Conservation (phyloP, 805 yeast species). For the Wickerhamiella galacta region DNA sequence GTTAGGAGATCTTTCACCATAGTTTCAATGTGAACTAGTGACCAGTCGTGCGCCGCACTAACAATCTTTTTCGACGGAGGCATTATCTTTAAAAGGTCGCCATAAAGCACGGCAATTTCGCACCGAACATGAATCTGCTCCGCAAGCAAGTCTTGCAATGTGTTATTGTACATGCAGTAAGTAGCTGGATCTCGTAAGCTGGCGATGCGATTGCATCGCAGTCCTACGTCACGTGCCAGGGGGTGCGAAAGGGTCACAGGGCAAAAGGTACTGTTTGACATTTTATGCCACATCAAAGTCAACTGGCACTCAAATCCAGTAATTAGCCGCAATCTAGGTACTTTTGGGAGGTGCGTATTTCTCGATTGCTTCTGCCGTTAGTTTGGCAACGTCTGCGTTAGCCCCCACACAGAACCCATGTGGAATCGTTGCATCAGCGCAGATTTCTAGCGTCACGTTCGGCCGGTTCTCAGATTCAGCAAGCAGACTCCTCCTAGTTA, state of each 20-base stretch:
- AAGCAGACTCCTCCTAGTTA: conserved; percentile 31
- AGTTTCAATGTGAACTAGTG: conserved; percentile 18
- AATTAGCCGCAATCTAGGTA: no score
- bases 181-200: no score
- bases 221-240: no score
- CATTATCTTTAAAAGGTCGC: conserved; percentile 16
- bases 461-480: conserved; percentile 5
- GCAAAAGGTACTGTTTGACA: no score
- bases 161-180: conserved; percentile 5
- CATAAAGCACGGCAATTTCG: conserved; percentile 17
- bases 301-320: no score
- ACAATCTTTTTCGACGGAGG: conserved; percentile 16
- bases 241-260: no score
- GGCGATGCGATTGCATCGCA: no score
- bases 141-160: conserved; percentile 12
- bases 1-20: conserved; percentile 17
- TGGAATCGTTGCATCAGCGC: neutral
- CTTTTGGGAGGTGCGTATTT: no score
- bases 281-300: no score
- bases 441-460: neutral
- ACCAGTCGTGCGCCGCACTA: conserved; percentile 23
- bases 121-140: conserved; percentile 22
- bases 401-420: neutral
- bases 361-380: no score
- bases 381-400: neutral